Evolutionary conservation across 2,329 filamentous ascomycete species (phyloP), one percentile per base, ranked within the genome.

Genomic region (Aspergillus proliferans): DNA sequence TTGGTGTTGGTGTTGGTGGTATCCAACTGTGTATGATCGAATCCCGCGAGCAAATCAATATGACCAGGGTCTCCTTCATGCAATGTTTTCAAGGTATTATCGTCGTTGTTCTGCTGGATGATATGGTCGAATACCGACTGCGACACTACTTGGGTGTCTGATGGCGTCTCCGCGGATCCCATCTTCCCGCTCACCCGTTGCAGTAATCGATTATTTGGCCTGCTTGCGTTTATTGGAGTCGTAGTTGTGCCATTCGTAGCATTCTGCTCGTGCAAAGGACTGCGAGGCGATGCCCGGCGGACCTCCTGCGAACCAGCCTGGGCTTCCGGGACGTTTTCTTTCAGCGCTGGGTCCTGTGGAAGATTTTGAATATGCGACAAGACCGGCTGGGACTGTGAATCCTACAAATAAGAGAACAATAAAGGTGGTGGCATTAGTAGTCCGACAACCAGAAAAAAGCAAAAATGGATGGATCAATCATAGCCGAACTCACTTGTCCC

Each of bases 1-100:
- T 63, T 24, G 72, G 88, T 47, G 79, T 88, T 52, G 79, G 54
- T 57, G 38, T 59, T 55, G 14, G 53, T 54, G 26, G 46, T 43
- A 38, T 54, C 55, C 6, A 53, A 51, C 39, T 56, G 60, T 19
- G 57, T 53, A 24, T 58, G 57, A 12, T 66, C 66, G 38, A 74
- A 66, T 34, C 64, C 69, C 9, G 68, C 65, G 21, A 73, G 53
- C 14, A 75, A 52, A 51, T 75, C 68, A 43, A 75, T 59, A 60
- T 74, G 70, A 3, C 70, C 71, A 47, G 64, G 67, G 47, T 74
- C 71, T 1, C 70, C 72, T 52, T 72, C 69, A 28, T 66, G 56
- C 12, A 71, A 51, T 2, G 71, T 72, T 50, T 57, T 57, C 30
- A 71, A 58, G 6, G 71, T 71, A 38, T 62, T 65, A 9, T 59